These are phyloP conservation scores for Jamesozyma gamospora DNA, from an alignment of 805 yeast species.

Conservation along the genomic window DNA sequence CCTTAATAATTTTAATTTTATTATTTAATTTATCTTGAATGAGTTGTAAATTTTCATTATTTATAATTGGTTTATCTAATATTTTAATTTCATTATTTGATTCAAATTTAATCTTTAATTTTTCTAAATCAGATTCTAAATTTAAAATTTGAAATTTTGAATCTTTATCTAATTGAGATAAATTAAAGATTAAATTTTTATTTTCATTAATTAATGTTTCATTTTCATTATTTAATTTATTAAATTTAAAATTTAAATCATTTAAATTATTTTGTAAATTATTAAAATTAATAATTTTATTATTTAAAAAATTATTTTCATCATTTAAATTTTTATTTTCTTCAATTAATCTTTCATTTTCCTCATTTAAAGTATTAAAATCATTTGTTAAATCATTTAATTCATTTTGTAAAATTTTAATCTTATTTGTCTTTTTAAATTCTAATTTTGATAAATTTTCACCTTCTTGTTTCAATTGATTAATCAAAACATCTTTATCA, in stretches of 20 bases:
- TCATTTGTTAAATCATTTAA: conserved; percentile 1
- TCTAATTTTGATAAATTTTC: conserved; percentile 63
- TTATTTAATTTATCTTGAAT: conserved; percentile 57
- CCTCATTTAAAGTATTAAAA: background rate
- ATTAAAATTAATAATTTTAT: conserved; percentile 1
- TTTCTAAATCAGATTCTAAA: conserved; percentile 63
- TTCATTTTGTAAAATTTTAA: conserved; percentile 41
- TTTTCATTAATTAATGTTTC: background rate
- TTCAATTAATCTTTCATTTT: no score
- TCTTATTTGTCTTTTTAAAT: conserved; percentile 51
- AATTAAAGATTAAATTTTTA: no score
- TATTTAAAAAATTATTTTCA: background rate
- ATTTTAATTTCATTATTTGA: conserved; percentile 5
- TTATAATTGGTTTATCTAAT: background rate
- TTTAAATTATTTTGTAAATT: background rate
- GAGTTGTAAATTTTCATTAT: conserved; percentile 36
- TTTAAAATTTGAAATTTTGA: conserved; percentile 46
- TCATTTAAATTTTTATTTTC: no score
- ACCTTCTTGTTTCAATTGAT: conserved; percentile 65
- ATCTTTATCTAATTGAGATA: no score
- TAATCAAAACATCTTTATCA: conserved; percentile 47
- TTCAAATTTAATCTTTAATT: conserved; percentile 54
- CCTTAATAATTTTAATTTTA: conserved; percentile 27
- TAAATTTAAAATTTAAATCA: conserved; percentile 1
- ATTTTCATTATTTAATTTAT: conserved; percentile 9